Percentiles rank a stretch among this genome's conserved stretches.
Evolutionary conservation across 371 early-diverging fungal genomes (phyloP).

Genomic region (Zancudomyces culisetae): DNA sequence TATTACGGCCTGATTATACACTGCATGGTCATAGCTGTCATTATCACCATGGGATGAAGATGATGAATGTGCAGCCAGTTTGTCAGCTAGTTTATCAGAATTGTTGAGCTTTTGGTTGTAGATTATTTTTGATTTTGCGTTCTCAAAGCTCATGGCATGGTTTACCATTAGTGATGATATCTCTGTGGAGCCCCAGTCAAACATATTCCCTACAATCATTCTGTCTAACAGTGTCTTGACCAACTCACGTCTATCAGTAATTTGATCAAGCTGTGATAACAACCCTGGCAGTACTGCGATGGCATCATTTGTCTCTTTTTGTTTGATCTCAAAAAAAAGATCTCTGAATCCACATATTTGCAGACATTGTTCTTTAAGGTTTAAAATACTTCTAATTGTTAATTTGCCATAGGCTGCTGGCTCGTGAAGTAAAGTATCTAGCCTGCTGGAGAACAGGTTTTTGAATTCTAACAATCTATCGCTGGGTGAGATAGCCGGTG

Average conservation of each 20-base stretch:
- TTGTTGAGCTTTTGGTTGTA: conserved; percentile 24
- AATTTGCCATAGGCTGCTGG: conserved; percentile 44
- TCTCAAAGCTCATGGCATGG: conserved; percentile 31
- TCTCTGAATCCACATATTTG: conserved; percentile 49
- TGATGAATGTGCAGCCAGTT: too few relatives aligned
- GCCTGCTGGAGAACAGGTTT: conserved; percentile 31
- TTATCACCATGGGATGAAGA: too few relatives aligned
- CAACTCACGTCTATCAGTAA: conserved; percentile 9
- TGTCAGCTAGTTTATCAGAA: conserved; percentile 14
- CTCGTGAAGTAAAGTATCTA: conserved; percentile 28
- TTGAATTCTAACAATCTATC: conserved; percentile 23
- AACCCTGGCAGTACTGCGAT: conserved; percentile 23
- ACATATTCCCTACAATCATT: conserved; percentile 43
- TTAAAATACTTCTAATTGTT: conserved; percentile 37
- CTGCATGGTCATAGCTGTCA: not conserved
- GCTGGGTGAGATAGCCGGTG: too few relatives aligned
- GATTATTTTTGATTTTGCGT: conserved; percentile 26
- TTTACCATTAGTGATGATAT: conserved; percentile 27
- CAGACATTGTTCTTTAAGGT: conserved; percentile 53
- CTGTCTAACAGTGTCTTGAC: conserved; percentile 31
- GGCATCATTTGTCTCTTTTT: conserved; percentile 35
- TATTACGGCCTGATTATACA: conserved; percentile 32
- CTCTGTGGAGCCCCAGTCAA: conserved; percentile 44
- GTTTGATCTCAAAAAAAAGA: conserved; percentile 41
- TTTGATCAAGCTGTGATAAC: conserved; percentile 24